These are phyloP conservation scores for Colletotrichum aenigma DNA, from an alignment of 2,329 filamentous ascomycete genomes.

Conservation along the genomic window DNA sequence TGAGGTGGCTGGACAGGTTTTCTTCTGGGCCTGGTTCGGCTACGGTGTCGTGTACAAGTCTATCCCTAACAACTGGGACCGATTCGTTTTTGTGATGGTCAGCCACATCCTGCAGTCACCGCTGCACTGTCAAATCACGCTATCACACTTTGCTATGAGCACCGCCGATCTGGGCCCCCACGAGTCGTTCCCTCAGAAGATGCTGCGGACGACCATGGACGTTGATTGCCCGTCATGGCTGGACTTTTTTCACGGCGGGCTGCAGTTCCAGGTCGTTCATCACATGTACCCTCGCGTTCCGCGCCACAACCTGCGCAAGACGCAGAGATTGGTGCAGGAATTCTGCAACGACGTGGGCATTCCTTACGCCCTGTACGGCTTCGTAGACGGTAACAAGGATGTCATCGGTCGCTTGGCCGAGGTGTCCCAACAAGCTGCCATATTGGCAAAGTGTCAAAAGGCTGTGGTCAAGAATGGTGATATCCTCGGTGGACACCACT, in stretches of 20 bases:
- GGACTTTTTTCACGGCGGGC: conserved; percentile 85
- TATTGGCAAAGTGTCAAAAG: conserved; percentile 76
- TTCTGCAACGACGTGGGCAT: conserved; percentile 85
- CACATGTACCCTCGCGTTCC: conserved; percentile 86
- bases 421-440: conserved; percentile 78
- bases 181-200: conserved; percentile 88
- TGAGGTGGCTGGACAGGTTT: conserved; percentile 75
- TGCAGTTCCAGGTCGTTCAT: conserved; percentile 90
- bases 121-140: conserved; percentile 86
- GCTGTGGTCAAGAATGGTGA: conserved; percentile 39
- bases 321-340: conserved; percentile 77
- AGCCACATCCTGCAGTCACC: conserved; percentile 83
- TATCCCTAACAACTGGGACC: conserved; percentile 71
- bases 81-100: conserved; percentile 77
- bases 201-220: conserved; percentile 93
- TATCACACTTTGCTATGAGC: conserved; percentile 94
- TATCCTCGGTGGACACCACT: conserved; percentile 17
- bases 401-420: conserved; percentile 80
- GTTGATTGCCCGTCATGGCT: conserved; percentile 88
- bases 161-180: conserved; percentile 82
- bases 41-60: conserved; percentile 78
- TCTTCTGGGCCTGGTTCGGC: conserved; percentile 89
- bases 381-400: conserved; percentile 81
- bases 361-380: conserved; percentile 85
- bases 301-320: conserved; percentile 78